These are phyloP conservation scores for Croton setiger DNA, from an alignment of 441 rosid species.

Conservation along the genomic window DNA sequence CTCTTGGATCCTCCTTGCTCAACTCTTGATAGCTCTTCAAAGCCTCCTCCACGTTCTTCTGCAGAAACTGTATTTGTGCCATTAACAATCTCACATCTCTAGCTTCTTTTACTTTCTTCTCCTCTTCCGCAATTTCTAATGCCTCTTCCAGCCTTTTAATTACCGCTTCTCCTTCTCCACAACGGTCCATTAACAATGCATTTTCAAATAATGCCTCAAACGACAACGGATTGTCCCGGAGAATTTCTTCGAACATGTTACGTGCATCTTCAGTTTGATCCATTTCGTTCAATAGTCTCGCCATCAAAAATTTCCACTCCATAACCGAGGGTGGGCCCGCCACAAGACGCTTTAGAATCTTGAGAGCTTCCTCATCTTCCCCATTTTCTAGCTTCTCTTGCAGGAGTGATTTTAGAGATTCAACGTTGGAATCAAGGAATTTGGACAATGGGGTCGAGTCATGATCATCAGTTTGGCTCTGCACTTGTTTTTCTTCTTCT, in stretches of 20 bases:
- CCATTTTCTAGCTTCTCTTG: slow-evolving; percentile 72
- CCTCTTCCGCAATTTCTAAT: slow-evolving; percentile 52
- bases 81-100: slow-evolving; percentile 81
- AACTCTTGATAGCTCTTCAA: slow-evolving; percentile 66
- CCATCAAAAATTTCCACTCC: slow-evolving; percentile 81
- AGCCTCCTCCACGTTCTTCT: slow-evolving; percentile 81
- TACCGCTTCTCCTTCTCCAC: slow-evolving; percentile 76
- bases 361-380: slow-evolving; percentile 69
- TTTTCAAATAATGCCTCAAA: slow-evolving; percentile 91
- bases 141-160: slow-evolving; percentile 67
- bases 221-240: slow-evolving; percentile 53
- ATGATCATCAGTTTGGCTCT: slow-evolving; percentile 13
- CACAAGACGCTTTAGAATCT: slow-evolving; percentile 43
- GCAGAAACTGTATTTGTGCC: slow-evolving; percentile 82
- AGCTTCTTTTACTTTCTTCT: slow-evolving; percentile 57
- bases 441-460: slow-evolving; percentile 38
- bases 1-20: slow-evolving; percentile 66
- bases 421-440: slow-evolving; percentile 48
- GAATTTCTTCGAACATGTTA: slow-evolving; percentile 81
- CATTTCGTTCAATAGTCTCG: slow-evolving; percentile 55
- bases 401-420: slow-evolving; percentile 53
- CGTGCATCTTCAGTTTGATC: slow-evolving; percentile 63
- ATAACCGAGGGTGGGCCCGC: slow-evolving; percentile 53
- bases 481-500: slow-evolving; percentile 6
- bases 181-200: slow-evolving; percentile 77